Percentiles rank a stretch among this genome's conserved stretches.
phyloP scores from a whole-genome alignment of 345 rosid species.

The Stellera chamaejasme region DNA sequence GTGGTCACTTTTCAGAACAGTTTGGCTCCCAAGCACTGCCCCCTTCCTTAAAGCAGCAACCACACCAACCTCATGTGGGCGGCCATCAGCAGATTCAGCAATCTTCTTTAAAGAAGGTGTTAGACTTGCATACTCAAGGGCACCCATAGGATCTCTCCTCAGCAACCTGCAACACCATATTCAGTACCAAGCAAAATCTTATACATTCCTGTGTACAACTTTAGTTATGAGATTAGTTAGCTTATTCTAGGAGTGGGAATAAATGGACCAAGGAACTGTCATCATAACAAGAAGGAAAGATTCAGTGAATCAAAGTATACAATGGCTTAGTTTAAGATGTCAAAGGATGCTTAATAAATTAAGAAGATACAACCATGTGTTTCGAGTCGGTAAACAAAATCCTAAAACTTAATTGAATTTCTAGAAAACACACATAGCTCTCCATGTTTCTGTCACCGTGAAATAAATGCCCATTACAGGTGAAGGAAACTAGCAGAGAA shows the following conservation, averaged over 20 bases:
- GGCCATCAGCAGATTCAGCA: constrained; percentile 75
- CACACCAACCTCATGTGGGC: constrained; percentile 82
- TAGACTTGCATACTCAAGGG: constrained; percentile 66
- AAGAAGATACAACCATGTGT: too few species aligned
- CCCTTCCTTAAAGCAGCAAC: constrained; percentile 92
- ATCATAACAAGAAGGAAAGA: not conserved
- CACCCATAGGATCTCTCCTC: constrained; percentile 98
- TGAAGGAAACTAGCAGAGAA: too few species aligned
- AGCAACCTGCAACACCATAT: constrained; percentile 52
- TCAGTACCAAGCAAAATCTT: too few species aligned
- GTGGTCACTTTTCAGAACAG: constrained; percentile 96
- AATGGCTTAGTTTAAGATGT: too few species aligned
- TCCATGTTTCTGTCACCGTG: too few species aligned
- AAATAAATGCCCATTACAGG: too few species aligned
- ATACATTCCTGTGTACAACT: not conserved
- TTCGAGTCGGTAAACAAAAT: too few species aligned
- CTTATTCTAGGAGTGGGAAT: not conserved
- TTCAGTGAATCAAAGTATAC: not conserved
- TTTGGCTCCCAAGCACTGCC: constrained; percentile 93
- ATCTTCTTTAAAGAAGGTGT: constrained; percentile 70
- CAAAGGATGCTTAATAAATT: too few species aligned
- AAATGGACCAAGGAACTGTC: not conserved
- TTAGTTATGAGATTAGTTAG: too few species aligned
- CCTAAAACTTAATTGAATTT: too few species aligned
- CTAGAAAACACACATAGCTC: too few species aligned